Evolutionary conservation across 108 stramenopile species (phyloP), one percentile per base, ranked within the genome.

Genomic region (Phaeodactylum tricornutum): DNA sequence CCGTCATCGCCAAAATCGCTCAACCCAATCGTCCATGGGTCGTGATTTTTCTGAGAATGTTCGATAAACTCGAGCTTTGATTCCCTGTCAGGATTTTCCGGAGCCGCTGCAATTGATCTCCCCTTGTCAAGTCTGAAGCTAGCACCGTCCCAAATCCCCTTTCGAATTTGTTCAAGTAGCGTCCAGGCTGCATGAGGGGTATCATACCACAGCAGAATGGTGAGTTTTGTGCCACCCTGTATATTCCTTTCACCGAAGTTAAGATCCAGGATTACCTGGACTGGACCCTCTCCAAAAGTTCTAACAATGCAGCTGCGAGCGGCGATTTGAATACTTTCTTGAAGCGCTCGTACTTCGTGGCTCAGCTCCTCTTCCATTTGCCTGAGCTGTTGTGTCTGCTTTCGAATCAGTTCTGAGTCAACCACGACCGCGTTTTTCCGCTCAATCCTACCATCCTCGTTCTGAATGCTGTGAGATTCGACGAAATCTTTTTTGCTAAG

Each of bases 101-200:
- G 39, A 20, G 16, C 39, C 6, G 39, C 39, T n/a, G 21, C 39
- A 15, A 41, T 20, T 14, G 39, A 5, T 20, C 39, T 5, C 16
- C 54, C 54, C 28, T 59, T 59, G 12, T 66, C 31, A 59, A 65
- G 60, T n/a, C 39, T 27, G 39, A 75, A 60, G 9, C 26, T 20
- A 11, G 69, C 65, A 4, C 57, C 67, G 32, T 66, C 56, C 74
- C 74, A 75, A 4, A 53, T 35, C 12, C 57, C 44, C 20, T 57
- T 57, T 59, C 42, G 39, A 26, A 75, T 70, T 45, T 75, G 74
- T 21, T 75, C 59, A 16, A 75, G 29, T 47, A 53, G 60, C 15
- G 62, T 67, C 74, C 74, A 75, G 4, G 61, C 62, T 9, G 74
- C 68, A 44, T 75, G 74, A 8, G 74, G 74, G 0, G 74, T 68